Evolutionary conservation across 2,329 filamentous ascomycete species (phyloP), one percentile per base, ranked within the genome.

Genomic region (Aspergillus brasiliensis): DNA sequence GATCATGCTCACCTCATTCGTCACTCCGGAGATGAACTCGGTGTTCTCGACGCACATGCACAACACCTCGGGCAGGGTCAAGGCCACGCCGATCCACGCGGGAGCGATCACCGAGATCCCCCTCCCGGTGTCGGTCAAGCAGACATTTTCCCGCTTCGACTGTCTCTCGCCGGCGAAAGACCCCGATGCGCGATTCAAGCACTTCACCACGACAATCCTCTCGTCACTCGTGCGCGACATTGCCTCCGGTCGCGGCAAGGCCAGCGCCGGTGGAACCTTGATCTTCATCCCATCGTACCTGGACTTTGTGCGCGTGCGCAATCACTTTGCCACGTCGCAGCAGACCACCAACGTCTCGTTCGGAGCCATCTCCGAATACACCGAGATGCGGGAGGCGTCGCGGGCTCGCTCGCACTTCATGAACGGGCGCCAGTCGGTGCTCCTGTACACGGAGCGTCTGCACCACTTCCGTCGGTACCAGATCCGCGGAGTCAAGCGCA

Each of bases 391-490:
- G 7, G 92, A 96, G 65, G 89, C 92, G 28, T 89, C 91, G 44
- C 87, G 94, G 40, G 92, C 94, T 8, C 84, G 94, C 23, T 93
- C 91, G 11, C 91, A 97, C 73, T 98, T 99, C 77, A 80, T 92
- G 65, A 90, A 82, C 40, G 95, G 93, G 5, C 84, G 92, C 15
- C 91, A 97, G 73, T 87, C 87, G 19, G 84, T 98, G 17, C 78
- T 99, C 40, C 81, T 99, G 15, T 99, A 98, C 78, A 96, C 93
- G 2, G 94, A 96, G 75, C 88, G 95, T 60, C 91, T 93, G n/a
- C 95, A 99, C 77, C 95, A 99, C 77, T 98, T 98, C 82, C 87
- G 92, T 52, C 85, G 95, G n/a, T 92, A 95, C 72, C 85, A 86
- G 66, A 83, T 99, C 56, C 85, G 87, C 37, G 95, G 95, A 21